Evolutionary conservation across 2,329 filamentous ascomycete genomes (phyloP), one percentile per base, ranked within the genome.

Genomic region (Fusarium tjaetaba): DNA sequence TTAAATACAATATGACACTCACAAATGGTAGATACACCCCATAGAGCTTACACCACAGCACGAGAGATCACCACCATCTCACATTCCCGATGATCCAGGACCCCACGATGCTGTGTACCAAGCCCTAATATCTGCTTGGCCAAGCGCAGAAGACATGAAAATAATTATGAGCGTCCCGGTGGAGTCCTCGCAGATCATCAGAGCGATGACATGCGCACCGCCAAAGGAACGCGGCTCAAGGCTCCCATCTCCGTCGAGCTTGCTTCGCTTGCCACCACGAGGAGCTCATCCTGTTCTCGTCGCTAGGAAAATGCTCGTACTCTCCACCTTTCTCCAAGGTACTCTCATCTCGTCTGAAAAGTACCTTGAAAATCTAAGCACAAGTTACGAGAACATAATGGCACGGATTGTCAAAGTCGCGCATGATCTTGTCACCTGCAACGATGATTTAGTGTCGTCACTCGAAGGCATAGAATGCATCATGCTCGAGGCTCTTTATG

Each of bases 381-480:
- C 45, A 66, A 51, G 53, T 77, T 59, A 46, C 10, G 39, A 66
- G 3, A 38, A 28, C 1, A 76, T 82, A 11, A 77, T 79, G 77
- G 55, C 70, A 9, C 75, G 75, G 0, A 48, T 79, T 1, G 76
- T 82, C 5, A 77, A 81, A 20, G 76, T 76, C 1, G 80, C 79
- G 3, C 79, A 75, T 18, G 78, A 74, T 10, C 70, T 82, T 13
- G 83, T 90, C 2, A 86, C 85, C 0, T 81, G 80, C 20, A 84
- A 88, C 32, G 85, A 88, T 57, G 83, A 85, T 5, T 75, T 89
- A 1, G 73, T 85, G 0, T 79, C 78, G 30, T 85, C 83, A 0
- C 43, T 87, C 3, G 86, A 88, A 59, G 85, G 86, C 1, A 75
- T 89, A 11, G 85, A 88, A 65, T 87, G 85, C 58, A 71, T 89